phyloP scores from a whole-genome alignment of 1,139 yeast genomes.

The Eremothecium cymbalariae region DNA sequence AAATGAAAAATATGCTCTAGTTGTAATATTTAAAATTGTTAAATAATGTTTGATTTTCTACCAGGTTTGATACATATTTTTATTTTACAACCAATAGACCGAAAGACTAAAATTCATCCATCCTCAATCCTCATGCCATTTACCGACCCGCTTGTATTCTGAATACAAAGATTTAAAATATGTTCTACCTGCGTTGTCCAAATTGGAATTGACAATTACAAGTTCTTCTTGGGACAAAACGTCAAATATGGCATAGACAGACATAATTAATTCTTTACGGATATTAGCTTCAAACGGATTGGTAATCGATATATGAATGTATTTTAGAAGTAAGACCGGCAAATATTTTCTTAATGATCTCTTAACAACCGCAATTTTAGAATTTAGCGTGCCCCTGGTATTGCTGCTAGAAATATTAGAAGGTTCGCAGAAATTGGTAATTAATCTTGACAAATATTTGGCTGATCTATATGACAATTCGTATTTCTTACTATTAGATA shows the following conservation, averaged over 20 bases:
- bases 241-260: conserved; percentile 59
- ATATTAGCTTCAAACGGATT: conserved; percentile 41
- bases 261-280: conserved; percentile 46
- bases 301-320: conserved; percentile 44
- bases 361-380: conserved; percentile 49
- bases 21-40: conserved; percentile 1
- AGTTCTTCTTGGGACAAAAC: conserved; percentile 62
- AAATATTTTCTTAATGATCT: conserved; percentile 54
- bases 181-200: conserved; percentile 65
- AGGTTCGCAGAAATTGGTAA: conserved; percentile 72
- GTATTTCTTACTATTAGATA: conserved; percentile 31
- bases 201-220: conserved; percentile 52
- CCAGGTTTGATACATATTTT: too few relatives aligned
- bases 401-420: conserved; percentile 24
- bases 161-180: conserved; percentile 60
- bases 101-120: conserved; percentile 3
- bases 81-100: too few relatives aligned
- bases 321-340: conserved; percentile 53
- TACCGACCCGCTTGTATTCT: conserved; percentile 70
- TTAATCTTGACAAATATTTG: conserved; percentile 46
- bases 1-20: too few relatives aligned
- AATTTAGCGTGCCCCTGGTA: conserved; percentile 39
- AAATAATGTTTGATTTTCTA: too few relatives aligned
- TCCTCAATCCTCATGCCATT: conserved; percentile 61
- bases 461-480: conserved; percentile 31